Evolutionary conservation across 768 basidiomycete genomes (phyloP).

Genomic region (Podaxis sp.): DNA sequence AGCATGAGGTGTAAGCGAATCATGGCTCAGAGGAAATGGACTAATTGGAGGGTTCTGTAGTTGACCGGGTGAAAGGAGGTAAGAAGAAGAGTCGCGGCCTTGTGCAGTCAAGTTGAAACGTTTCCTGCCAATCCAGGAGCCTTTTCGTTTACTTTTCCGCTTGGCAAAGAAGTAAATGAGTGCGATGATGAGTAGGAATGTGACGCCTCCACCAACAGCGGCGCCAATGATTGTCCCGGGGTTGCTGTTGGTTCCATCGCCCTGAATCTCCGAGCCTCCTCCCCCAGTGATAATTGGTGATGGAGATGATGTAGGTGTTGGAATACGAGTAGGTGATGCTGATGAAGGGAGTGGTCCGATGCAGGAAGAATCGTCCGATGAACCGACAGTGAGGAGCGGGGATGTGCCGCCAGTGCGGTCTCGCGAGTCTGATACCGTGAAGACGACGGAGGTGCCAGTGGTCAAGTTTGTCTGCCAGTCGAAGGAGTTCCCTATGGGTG

Average conservation of each 20-base stretch:
- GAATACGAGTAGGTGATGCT: conserved; percentile 3
- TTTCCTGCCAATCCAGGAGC: not conserved
- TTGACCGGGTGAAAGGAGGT: conserved; percentile 12
- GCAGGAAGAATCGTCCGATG: conserved; percentile 24
- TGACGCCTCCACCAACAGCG: conserved; percentile 16
- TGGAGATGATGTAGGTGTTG: not conserved
- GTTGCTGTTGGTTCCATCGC: conserved; percentile 3
- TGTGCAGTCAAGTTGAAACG: conserved; percentile 11
- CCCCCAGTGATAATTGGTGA: not conserved
- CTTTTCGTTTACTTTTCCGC: conserved; percentile 10
- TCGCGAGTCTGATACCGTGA: conserved; percentile 24
- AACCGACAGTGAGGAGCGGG: conserved; percentile 17
- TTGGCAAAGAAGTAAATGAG: conserved; percentile 16
- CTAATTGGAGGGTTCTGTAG: conserved; percentile 4
- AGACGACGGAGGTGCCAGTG: conserved; percentile 22
- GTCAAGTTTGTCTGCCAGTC: conserved; percentile 25
- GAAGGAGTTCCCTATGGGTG: conserved; percentile 21
- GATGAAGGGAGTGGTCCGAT: conserved; percentile 8
- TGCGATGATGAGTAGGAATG: conserved; percentile 11
- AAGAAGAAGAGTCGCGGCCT: not conserved
- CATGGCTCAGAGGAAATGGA: not conserved
- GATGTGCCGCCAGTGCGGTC: conserved; percentile 25
- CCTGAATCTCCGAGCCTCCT: not conserved
- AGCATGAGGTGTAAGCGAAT: not conserved
- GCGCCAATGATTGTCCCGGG: conserved; percentile 17